These are phyloP conservation scores for Metschnikowia colocasiae DNA, from an alignment of 805 yeast species.

Conservation along the genomic window DNA sequence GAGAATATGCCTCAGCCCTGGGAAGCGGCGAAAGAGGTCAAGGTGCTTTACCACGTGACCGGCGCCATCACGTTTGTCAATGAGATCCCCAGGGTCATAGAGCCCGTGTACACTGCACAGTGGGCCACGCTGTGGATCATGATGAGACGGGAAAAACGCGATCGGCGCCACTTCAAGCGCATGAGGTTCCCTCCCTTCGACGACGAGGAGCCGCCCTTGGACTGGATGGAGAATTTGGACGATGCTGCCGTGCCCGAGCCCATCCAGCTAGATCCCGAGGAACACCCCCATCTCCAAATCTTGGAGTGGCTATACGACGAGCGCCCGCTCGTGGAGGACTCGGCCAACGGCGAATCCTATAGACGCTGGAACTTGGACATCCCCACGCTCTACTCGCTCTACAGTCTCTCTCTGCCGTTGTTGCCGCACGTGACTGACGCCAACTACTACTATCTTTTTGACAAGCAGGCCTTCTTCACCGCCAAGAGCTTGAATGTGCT, in stretches of 20 bases:
- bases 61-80: constrained; percentile 96
- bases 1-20: constrained; percentile 99
- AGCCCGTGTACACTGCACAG: constrained; percentile 87
- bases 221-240: constrained; percentile 76
- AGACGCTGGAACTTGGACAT: constrained; percentile 63
- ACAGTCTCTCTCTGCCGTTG: constrained; percentile 69
- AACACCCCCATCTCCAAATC: constrained; percentile 56
- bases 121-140: constrained; percentile 93
- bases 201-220: constrained; percentile 92
- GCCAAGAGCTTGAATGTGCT: constrained; percentile 87
- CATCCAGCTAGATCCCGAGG: constrained; percentile 57
- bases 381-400: constrained; percentile 59
- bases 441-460: constrained; percentile 68
- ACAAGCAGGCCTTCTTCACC: constrained; percentile 75
- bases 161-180: constrained; percentile 82
- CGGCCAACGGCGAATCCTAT: constrained; percentile 70
- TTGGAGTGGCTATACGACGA: constrained; percentile 79
- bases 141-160: constrained; percentile 94
- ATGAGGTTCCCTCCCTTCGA: constrained; percentile 95
- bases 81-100: constrained; percentile 87
- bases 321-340: constrained; percentile 63
- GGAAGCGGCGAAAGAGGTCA: constrained; percentile 84
- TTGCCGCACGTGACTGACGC: constrained; percentile 54
- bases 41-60: constrained; percentile 80
- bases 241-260: constrained; percentile 71